phyloP scores from a whole-genome alignment of 2,329 filamentous ascomycete species.

The Ceratocystis eucalypticola region DNA sequence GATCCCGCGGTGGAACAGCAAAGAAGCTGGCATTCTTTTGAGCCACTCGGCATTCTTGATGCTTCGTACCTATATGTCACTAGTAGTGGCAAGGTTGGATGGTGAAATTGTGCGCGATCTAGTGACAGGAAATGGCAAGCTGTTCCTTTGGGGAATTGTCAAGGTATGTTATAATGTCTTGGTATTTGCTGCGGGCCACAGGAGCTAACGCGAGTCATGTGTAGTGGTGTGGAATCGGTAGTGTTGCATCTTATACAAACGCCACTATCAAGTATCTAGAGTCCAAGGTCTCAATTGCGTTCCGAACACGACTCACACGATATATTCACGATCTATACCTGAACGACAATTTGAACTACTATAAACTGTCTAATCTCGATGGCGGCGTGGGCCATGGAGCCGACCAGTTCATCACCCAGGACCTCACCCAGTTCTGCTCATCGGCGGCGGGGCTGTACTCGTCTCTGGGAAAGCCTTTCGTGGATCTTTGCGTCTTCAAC shows the following conservation, averaged over 20 bases:
- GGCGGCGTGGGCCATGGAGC: slow-evolving; percentile 83
- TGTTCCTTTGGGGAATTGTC: slow-evolving; percentile 73
- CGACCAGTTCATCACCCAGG: slow-evolving; percentile 95
- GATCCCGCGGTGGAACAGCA: slow-evolving; percentile 89
- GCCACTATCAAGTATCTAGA: slow-evolving; percentile 98
- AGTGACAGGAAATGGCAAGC: slow-evolving; percentile 83
- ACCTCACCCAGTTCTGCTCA: slow-evolving; percentile 88
- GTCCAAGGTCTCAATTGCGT: slow-evolving; percentile 95
- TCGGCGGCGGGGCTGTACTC: slow-evolving; percentile 88
- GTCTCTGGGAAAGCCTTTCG: slow-evolving; percentile 89
- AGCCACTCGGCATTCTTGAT: slow-evolving; percentile 85
- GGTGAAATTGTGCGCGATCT: slow-evolving; percentile 93
- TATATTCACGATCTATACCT: slow-evolving; percentile 97
- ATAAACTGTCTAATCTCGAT: slow-evolving; percentile 85
- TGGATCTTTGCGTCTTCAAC: slow-evolving; percentile 96
- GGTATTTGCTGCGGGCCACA: too few relatives aligned
- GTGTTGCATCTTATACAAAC: slow-evolving; percentile 91
- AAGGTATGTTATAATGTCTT: slow-evolving; percentile 40
- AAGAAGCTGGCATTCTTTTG: slow-evolving; percentile 79
- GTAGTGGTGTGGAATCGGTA: slow-evolving; percentile 82
- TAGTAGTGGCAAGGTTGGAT: slow-evolving; percentile 83
- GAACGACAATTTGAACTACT: slow-evolving; percentile 89
- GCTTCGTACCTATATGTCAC: slow-evolving; percentile 81
- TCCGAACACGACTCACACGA: slow-evolving; percentile 82
- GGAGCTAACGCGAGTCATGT: slow-evolving; percentile 3